Base-by-base conservation (phyloP, 306 rosid species). In the Cotoneaster glaucophyllus region DNA sequence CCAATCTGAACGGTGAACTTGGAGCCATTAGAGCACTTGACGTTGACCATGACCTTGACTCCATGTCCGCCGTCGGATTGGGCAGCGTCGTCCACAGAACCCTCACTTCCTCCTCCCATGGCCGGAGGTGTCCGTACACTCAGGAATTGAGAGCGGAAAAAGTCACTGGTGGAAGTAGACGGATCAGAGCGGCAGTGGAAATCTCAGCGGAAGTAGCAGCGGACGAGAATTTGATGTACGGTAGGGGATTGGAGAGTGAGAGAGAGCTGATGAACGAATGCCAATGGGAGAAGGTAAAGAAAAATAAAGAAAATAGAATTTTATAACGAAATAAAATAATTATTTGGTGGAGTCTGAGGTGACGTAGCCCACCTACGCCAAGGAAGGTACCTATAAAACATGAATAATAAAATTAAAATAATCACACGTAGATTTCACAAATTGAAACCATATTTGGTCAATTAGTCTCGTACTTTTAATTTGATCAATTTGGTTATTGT, bases 21-120 rank as follows among this genome's bases (percentile, higher is more conserved):
- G 5, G 96, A 83, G 39, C 96, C 96, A 76, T 79, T 88, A 71
- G 97, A 88, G 56, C 91, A 88, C 18, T 90, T 93, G 81, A 90
- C 69, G 83, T 90, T 88, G 86, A 93, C 69, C 45, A 59, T 87
- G 86, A 92, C 72, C 61, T 68, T 78, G 67, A 86, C 91, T 75
- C 81, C 90, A 3, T 63, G 85, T 17, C 79, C 74, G 19, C 73
- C 68, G 70, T 77, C 69, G 7, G 78, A 74, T 64, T 87, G 84
- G 71, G 78, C 57, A 3, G 81, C 66, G 53, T 26, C 82, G 43
- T 86, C 92, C 57, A 71, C 81, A 25, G 80, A 77, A 37, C 78
- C 71, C n/a, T 84, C 80, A 67, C 85, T 88, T 72, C 89, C 90
- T 73, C 95, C 90, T 85, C 90, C 89, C 92, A 90, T 90, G 79